phyloP scores from a whole-genome alignment of 257 asterid species.

The Perilla frutescens region DNA sequence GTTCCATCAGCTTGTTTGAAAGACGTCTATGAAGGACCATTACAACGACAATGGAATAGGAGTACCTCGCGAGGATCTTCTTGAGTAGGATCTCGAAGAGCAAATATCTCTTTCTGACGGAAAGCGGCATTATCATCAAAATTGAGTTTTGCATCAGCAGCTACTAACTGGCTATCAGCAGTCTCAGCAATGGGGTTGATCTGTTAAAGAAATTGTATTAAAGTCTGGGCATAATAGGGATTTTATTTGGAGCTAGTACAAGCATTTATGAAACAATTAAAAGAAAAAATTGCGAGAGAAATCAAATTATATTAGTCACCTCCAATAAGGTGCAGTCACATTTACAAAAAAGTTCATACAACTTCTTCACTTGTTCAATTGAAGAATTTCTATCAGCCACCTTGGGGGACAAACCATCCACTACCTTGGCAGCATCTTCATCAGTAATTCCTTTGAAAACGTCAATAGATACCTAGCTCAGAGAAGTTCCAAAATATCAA shows the following conservation, averaged over 20 bases:
- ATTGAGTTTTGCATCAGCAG: slow-evolving; percentile 99
- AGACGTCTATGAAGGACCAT: not conserved
- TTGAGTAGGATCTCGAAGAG: slow-evolving; percentile 94
- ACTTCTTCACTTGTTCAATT: slow-evolving; percentile 97
- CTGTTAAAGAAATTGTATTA: slow-evolving; percentile 46
- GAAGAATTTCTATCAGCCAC: slow-evolving; percentile 87
- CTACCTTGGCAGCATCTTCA: slow-evolving; percentile 97
- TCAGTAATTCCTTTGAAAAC: slow-evolving; percentile 94
- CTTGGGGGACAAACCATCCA: slow-evolving; percentile 89
- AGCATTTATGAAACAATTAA: not conserved
- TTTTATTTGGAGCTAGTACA: slow-evolving; percentile 18
- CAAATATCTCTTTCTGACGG: slow-evolving; percentile 85
- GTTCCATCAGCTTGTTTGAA: slow-evolving; percentile 8
- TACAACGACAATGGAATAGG: not conserved
- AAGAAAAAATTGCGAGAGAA: not conserved
- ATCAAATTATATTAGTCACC: slow-evolving; percentile 50
- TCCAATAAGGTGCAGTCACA: slow-evolving; percentile 94
- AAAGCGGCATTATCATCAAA: slow-evolving; percentile 97
- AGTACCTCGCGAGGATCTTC: slow-evolving; percentile 99
- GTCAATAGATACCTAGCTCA: slow-evolving; percentile 83
- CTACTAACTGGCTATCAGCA: slow-evolving; percentile 81
- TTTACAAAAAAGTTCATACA: slow-evolving; percentile 91
- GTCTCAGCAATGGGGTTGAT: slow-evolving; percentile 98
- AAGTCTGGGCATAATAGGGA: slow-evolving; percentile 16
- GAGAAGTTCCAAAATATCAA: slow-evolving; percentile 13